Percentiles rank a stretch among this genome's conserved stretches.
phyloP scores from a whole-genome alignment of 2,329 filamentous ascomycete species.

The Pseudopithomyces maydicus region DNA sequence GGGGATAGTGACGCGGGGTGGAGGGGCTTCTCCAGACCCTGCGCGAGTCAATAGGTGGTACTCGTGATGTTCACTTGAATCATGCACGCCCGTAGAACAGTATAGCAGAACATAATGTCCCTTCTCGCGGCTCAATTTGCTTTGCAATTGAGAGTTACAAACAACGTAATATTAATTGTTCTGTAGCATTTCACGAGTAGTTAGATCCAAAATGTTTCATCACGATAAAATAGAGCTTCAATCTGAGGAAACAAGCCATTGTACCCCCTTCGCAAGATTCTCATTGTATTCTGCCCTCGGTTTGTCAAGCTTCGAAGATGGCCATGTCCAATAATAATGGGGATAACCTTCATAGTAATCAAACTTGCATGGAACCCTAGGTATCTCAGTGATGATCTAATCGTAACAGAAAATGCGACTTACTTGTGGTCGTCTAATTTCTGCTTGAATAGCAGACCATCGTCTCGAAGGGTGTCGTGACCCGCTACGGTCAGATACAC shows the following conservation, averaged over 20 bases:
- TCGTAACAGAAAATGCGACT: constrained; percentile 3
- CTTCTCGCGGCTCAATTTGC: too few species aligned
- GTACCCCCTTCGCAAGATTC: constrained; percentile 29
- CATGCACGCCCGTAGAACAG: neutral
- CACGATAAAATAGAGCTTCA: neutral
- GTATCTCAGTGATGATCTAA: constrained; percentile 13
- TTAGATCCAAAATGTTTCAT: too few species aligned
- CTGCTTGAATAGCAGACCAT: constrained; percentile 39
- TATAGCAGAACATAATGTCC: too few species aligned
- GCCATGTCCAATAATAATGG: constrained; percentile 45
- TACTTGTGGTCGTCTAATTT: constrained; percentile 33
- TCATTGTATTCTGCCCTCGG: constrained; percentile 27
- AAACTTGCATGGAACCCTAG: constrained; percentile 33
- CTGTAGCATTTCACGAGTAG: too few species aligned
- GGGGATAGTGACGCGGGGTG: constrained; percentile 5
- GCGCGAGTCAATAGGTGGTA: neutral
- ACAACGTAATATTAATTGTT: too few species aligned
- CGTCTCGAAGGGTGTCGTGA: constrained; percentile 43
- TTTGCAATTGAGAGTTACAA: too few species aligned
- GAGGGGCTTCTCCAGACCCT: constrained; percentile 1
- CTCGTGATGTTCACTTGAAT: neutral
- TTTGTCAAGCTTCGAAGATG: constrained; percentile 33
- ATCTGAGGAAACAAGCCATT: constrained; percentile 25
- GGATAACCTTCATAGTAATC: constrained; percentile 45
- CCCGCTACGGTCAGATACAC: constrained; percentile 39